Evolutionary conservation across 225 moss, liverwort and hornwort species (phyloP), one percentile per base, ranked within the genome.

Genomic region (Polytrichum commune): DNA sequence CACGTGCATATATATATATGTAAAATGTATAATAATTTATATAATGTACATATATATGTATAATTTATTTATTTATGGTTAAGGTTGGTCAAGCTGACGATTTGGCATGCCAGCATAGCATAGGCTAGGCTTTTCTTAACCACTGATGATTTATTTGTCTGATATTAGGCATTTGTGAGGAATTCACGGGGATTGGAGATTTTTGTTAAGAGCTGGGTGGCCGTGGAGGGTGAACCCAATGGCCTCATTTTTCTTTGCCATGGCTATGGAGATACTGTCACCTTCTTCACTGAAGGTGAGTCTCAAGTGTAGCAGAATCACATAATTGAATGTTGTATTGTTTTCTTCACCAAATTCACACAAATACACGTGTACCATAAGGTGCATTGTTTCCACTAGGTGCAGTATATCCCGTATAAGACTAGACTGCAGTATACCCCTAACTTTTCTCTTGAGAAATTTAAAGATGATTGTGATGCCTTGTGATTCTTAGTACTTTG

Each of bases 261-360:
- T 71, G 96, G 96, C 19, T 97, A 92, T 20, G 96, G 93, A 30
- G 96, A 97, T 55, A 78, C 93, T 1, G 76, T 92, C 73, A 90
- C 86, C n/a, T 97, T 80, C 23, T 97, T 83, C 73, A 77, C 76
- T 57, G 92, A 97, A 91, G 90, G 95, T 95, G n/a, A 77, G 75
- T 56, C n/a, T 4, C 16, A 8, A 46, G 46, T 46, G 46, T 16
- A 13, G 46, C 38, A 38, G 13, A 32, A 7, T 32, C 32, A 32
- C 8, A 7, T 32, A 32, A 7, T 32, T 32, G 32, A 32, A 32
- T 32, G 10, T 38, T 10, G 3, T 13, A 16, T 46, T 46, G 9
- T 33, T 16, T 16, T 16, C 8, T 46, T 46, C 46, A 3, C 46
- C 16, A 3, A 16, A 13, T 46, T 46, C 46, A 38, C 10, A 10